A percentile compares a stretch with the other conserved stretches of the same genome.
phyloP scores from a whole-genome alignment of 805 yeast species.

The Saccharomyces kudriavzevii region DNA sequence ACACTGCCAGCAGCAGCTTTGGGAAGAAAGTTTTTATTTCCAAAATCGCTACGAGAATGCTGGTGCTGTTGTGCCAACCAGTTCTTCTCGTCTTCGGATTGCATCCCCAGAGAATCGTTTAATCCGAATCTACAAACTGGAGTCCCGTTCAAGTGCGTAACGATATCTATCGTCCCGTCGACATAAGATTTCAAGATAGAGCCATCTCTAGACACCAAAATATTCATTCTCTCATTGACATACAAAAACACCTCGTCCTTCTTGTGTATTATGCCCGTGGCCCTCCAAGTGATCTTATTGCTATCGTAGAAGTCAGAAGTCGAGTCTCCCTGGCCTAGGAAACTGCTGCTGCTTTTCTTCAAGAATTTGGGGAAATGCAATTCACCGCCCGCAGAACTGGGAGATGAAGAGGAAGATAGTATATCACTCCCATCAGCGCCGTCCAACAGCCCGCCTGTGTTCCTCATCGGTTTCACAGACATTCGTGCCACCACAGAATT shows the following conservation, averaged over 20 bases:
- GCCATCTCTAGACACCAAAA: conserved; percentile 59
- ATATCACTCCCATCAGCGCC: conserved; percentile 5
- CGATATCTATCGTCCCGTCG: conserved; percentile 66
- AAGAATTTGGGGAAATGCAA: conserved; percentile 14
- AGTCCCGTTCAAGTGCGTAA: conserved; percentile 68
- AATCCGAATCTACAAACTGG: conserved; percentile 80
- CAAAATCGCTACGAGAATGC: conserved; percentile 16
- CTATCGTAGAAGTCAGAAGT: conserved; percentile 26
- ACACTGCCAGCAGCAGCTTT: conserved; percentile 44
- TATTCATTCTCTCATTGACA: conserved; percentile 66
- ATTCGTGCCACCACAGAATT: conserved; percentile 18
- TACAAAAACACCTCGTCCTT: conserved; percentile 73
- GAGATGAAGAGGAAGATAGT: not conserved
- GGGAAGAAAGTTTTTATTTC: conserved; percentile 24
- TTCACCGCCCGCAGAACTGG: not conserved
- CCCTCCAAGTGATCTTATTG: conserved; percentile 51
- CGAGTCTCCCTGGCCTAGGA: conserved; percentile 11
- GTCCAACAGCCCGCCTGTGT: conserved; percentile 3
- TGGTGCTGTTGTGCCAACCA: conserved; percentile 8
- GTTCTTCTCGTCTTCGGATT: conserved; percentile 4
- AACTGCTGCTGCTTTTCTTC: conserved; percentile 9
- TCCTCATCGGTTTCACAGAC: conserved; percentile 17
- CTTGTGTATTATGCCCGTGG: conserved; percentile 62
- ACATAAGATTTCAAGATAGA: conserved; percentile 60
- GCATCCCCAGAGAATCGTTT: conserved; percentile 40